Evolutionary conservation across 208 protist species (phyloP), one percentile per base, ranked within the genome.

Genomic region (Leishmania tarentolae): DNA sequence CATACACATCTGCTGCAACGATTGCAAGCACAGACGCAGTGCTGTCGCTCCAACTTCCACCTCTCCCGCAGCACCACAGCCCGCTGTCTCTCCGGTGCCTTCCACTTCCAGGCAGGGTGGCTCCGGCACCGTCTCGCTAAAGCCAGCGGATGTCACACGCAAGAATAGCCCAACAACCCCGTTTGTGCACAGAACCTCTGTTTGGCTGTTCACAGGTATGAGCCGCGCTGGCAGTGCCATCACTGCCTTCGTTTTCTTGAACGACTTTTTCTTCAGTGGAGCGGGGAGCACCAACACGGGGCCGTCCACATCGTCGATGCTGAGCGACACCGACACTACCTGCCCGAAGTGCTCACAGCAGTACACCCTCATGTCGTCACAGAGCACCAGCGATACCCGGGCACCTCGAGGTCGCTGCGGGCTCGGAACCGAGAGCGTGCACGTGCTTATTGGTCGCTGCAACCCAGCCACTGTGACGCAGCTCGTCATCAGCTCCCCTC

Each of bases 1-100:
- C 76, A 82, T 46, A 40, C 78, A 80, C 19, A 89, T 37, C 53
- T 83, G 69, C 44, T 87, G 79, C 63, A 95, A 63, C 63, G 52
- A n/a, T 15, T 74, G 44, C 2, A 91, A 46, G 44, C 83, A 91
- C 61, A 53, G 70, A 46, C 79, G 79, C 57, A 88, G 74, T 21
- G 78, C 78, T 0, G n/a, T 59, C 19, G 68, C 66, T 35, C 83
- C 83, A 19, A 7, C 69, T 3, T 7, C 63, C 17, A 17, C 56
- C 9, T 71, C 71, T 13, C 42, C 44, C 21, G 21, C 47, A 3
- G 40, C 24, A 0, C 65, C n/a, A 44, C 61, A 50, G 31, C 24
- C 61, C 9, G 52, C 9, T 5, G n/a, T 37, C 35, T 46, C 75
- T 46, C n/a, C 56, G 42, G 46, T 44, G 42, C n/a, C 21, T 19